Evolutionary conservation across 169 alveolate genomes (phyloP), one percentile per base, ranked within the genome.

Genomic region (Blepharisma undulans): DNA sequence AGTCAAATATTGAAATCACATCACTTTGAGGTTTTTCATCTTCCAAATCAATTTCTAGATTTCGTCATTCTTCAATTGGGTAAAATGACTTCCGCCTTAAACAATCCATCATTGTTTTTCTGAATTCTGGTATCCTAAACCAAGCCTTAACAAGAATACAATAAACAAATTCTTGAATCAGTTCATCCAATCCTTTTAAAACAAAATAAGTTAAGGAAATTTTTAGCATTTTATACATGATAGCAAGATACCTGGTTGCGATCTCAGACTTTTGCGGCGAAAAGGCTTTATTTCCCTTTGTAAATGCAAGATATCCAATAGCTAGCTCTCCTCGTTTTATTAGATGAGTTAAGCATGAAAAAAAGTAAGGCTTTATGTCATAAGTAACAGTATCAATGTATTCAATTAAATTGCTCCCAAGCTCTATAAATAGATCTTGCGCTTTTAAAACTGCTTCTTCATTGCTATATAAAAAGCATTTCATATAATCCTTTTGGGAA

Each of bases 61-160:
- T 85, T 72, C 94, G 89, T 94, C 96, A 93, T 78, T 94, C 97
- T 61, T 88, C 92, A 19, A 94, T 94, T 16, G 66, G 80, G 7
- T 77, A 90, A 76, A 77, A 72, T 10, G 90, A 80, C 14, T 86
- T 91, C 21, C 48, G 74, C 32, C 48, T 74, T 21, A 88, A 78
- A 4, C 84, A 27, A 12, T 32, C 27, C n/a, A 94, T 25, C 76
- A 94, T 87, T 48, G 34, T 79, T 30, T 93, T 88, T 71, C 92
- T 74, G 48, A 92, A 94, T 27, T 87, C 94, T 29, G 96, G 96
- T 18, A 94, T 89, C 61, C 95, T 80, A 91, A 94, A 94, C 82
- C 84, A 94, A 25, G 95, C 88, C 22, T 93, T 81, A 14, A 95
- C 95, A 1, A 94, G 72, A 76, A 84, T 61, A n/a, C 59, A 30